Percentiles rank a stretch among this genome's conserved stretches.
Evolutionary conservation across 108 stramenopile species (phyloP).

Genomic region (Parietichytrium sp.): DNA sequence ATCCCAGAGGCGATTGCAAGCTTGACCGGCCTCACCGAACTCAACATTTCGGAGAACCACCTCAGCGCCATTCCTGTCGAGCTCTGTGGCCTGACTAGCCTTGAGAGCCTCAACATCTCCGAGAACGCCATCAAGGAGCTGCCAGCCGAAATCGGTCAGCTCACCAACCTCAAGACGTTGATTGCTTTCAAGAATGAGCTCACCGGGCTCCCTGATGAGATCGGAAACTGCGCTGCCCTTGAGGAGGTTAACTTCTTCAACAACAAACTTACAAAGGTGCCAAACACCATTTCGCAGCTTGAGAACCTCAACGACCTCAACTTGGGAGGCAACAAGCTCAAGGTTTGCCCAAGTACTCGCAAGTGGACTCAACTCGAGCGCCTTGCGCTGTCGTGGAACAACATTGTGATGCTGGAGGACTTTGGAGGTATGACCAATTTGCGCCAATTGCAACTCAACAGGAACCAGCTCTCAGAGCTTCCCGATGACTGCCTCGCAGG

Average conservation of each 20-base stretch:
- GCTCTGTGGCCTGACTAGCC: not conserved
- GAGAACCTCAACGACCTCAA: slow-evolving; percentile 17
- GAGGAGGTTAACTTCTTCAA: slow-evolving; percentile 35
- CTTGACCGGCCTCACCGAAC: not conserved
- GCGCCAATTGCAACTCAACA: slow-evolving; percentile 9
- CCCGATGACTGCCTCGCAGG: not conserved
- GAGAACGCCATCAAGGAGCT: not conserved
- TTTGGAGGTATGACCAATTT: slow-evolving; percentile 3
- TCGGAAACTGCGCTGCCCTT: not conserved
- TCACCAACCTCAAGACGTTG: not conserved
- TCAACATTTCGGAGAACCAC: slow-evolving; percentile 22
- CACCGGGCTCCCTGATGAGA: not conserved
- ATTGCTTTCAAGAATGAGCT: slow-evolving; percentile 11
- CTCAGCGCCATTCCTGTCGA: slow-evolving; percentile 4
- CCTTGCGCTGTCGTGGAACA: slow-evolving; percentile 20
- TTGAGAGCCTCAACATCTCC: slow-evolving; percentile 6
- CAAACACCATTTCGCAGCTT: not conserved
- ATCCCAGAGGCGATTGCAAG: not conserved
- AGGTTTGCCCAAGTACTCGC: not conserved
- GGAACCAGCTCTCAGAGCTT: slow-evolving; percentile 11
- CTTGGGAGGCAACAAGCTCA: slow-evolving; percentile 35
- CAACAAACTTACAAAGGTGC: slow-evolving; percentile 41
- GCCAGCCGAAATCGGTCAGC: not conserved
- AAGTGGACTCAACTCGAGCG: not conserved
- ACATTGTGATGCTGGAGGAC: not conserved